Evolutionary conservation across 2,329 filamentous ascomycete species (phyloP).

Genomic region (Aureobasidium sp.): DNA sequence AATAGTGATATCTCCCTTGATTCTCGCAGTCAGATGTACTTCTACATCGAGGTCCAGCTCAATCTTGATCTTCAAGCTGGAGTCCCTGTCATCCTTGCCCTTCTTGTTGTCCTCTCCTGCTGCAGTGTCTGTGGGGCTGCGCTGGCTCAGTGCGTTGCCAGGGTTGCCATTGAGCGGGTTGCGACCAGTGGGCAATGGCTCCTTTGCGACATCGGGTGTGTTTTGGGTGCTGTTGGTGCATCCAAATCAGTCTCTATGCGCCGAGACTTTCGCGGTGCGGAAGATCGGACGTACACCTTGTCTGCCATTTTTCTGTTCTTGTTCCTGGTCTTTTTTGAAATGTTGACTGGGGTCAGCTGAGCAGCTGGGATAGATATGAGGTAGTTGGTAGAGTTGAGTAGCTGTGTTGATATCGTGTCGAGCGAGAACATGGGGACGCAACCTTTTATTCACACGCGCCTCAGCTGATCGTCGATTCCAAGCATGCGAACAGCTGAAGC

Average conservation of each 20-base stretch:
- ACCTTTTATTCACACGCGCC: not conserved
- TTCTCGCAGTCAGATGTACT: constrained; percentile 24
- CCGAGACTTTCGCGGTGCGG: not conserved
- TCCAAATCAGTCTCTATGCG: not conserved
- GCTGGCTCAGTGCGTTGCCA: not conserved
- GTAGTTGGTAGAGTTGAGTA: not conserved
- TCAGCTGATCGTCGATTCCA: constrained; percentile 1
- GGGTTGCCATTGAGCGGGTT: not conserved
- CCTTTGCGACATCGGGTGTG: constrained; percentile 7
- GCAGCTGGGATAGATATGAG: not conserved
- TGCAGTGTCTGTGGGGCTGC: not conserved
- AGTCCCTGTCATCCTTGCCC: constrained; percentile 19
- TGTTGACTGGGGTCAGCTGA: not conserved
- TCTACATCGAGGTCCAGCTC: constrained; percentile 27
- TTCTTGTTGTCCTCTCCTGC: not conserved
- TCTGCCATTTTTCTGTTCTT: not conserved
- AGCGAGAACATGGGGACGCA: not conserved
- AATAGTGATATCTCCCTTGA: constrained; percentile 27
- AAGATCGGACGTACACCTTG: not conserved
- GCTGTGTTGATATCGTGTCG: not conserved
- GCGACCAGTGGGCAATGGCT: not conserved
- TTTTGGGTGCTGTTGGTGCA: not conserved
- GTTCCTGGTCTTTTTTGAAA: not conserved
- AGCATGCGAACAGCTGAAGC: not conserved
- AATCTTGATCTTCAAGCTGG: constrained; percentile 25